Percentiles rank a stretch among this genome's conserved stretches.
These are phyloP conservation scores for Trichothecium sympodiale DNA, from an alignment of 2,329 filamentous ascomycete species.

Conservation along the genomic window DNA sequence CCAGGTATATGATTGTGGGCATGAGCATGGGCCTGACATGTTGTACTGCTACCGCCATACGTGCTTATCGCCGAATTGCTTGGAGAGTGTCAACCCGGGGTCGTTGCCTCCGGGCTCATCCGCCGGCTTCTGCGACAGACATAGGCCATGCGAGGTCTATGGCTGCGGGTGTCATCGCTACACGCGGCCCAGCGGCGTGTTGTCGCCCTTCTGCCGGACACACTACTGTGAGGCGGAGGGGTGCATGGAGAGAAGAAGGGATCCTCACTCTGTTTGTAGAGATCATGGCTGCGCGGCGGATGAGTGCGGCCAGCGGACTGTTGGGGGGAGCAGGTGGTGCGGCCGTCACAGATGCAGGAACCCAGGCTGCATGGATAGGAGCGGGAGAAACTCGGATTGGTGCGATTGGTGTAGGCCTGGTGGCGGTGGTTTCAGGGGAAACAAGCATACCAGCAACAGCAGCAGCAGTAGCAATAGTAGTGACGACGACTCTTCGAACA, in stretches of 20 bases:
- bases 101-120: constrained; percentile 1
- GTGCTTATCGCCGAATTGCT: constrained; percentile 14
- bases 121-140: constrained; percentile 16
- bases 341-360: neutral
- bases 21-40: constrained; percentile 7
- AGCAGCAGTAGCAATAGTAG: neutral
- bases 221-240: constrained; percentile 17
- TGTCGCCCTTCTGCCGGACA: constrained; percentile 14
- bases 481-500: neutral
- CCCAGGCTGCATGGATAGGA: neutral
- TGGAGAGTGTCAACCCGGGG: constrained; percentile 10
- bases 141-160: constrained; percentile 13
- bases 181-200: constrained; percentile 13
- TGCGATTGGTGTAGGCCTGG: neutral
- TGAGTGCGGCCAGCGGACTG: neutral
- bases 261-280: constrained; percentile 3
- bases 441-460: neutral
- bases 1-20: constrained; percentile 11
- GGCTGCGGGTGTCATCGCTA: constrained; percentile 15
- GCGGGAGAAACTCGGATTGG: neutral
- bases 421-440: neutral
- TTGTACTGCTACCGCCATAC: constrained; percentile 16
- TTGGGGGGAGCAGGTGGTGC: neutral
- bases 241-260: constrained; percentile 13
- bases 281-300: neutral